phyloP scores from a whole-genome alignment of 2,329 filamentous ascomycete genomes.

The Pochonia chlamydosporia region DNA sequence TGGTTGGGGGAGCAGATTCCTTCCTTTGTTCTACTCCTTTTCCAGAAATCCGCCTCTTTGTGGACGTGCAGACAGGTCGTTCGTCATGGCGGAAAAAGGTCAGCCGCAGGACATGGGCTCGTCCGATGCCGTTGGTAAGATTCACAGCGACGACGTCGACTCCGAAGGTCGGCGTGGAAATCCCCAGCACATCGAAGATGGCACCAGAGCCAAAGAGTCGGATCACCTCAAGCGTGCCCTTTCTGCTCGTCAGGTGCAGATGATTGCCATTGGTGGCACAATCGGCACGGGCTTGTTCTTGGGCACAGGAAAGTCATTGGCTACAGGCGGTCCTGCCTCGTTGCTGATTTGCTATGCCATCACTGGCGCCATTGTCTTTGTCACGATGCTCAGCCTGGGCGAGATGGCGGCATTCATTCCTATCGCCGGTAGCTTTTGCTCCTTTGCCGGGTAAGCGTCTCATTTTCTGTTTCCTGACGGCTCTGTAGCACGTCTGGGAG shows the following conservation, averaged over 20 bases:
- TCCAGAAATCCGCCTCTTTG: neutral
- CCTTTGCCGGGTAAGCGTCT: slow-evolving; percentile 32
- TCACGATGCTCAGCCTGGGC: slow-evolving; percentile 53
- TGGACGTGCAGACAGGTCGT: neutral
- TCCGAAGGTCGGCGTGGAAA: neutral
- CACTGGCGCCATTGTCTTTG: slow-evolving; percentile 50
- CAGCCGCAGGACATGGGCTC: neutral
- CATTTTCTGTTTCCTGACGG: too few species aligned
- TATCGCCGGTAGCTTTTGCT: slow-evolving; percentile 51
- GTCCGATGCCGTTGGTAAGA: neutral
- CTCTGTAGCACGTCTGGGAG: too few species aligned
- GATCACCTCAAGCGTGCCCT: slow-evolving; percentile 49
- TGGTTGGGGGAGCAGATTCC: too few species aligned
- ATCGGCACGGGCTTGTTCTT: slow-evolving; percentile 59
- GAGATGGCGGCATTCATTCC: slow-evolving; percentile 52
- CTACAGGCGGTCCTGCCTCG: slow-evolving; percentile 54
- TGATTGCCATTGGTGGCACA: slow-evolving; percentile 58
- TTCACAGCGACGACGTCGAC: neutral
- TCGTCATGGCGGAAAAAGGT: neutral
- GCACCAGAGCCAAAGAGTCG: slow-evolving; percentile 13
- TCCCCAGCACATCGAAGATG: slow-evolving; percentile 1
- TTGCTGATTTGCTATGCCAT: slow-evolving; percentile 53
- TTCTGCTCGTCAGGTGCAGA: slow-evolving; percentile 58
- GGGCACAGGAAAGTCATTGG: slow-evolving; percentile 54
- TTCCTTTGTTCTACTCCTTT: neutral